Evolutionary conservation across 140 eudicot species (phyloP).

Genomic region (Flaveria floridana): DNA sequence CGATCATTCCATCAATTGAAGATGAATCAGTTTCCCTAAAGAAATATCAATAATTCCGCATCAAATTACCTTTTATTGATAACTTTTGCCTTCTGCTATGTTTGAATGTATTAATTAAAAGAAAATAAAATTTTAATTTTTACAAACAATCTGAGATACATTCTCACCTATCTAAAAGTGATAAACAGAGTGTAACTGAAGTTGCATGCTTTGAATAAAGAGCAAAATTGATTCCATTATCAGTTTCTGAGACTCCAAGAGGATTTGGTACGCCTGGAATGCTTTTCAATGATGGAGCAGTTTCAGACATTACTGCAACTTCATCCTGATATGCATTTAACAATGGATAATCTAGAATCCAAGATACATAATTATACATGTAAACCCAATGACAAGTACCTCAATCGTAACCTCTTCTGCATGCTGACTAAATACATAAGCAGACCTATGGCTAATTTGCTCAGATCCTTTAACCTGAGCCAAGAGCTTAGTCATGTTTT

Average conservation of each 20-base stretch:
- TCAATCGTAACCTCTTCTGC: constrained; percentile 51
- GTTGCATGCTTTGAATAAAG: constrained; percentile 86
- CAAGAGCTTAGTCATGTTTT: constrained; percentile 28
- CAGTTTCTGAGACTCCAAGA: constrained; percentile 80
- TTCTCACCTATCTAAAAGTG: constrained; percentile 63
- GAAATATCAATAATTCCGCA: background rate
- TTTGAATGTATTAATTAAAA: background rate
- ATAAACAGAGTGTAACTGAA: constrained; percentile 77
- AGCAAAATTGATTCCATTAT: constrained; percentile 82
- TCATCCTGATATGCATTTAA: constrained; percentile 53
- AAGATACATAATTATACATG: background rate
- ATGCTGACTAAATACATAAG: constrained; percentile 38
- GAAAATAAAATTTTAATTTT: background rate
- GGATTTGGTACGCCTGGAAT: constrained; percentile 83
- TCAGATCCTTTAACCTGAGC: constrained; percentile 53
- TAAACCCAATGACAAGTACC: constrained; percentile 37
- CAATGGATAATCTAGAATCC: background rate
- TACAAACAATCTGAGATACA: constrained; percentile 7
- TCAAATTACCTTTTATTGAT: constrained; percentile 9
- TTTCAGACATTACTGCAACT: constrained; percentile 45
- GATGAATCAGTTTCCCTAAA: constrained; percentile 38
- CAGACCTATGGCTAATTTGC: constrained; percentile 24
- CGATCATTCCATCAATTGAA: constrained; percentile 52
- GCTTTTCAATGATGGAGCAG: constrained; percentile 42
- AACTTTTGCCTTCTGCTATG: constrained; percentile 6